Evolutionary conservation across 345 rosid species (phyloP), one percentile per base, ranked within the genome.

Genomic region (Hibiscus mutabilis): DNA sequence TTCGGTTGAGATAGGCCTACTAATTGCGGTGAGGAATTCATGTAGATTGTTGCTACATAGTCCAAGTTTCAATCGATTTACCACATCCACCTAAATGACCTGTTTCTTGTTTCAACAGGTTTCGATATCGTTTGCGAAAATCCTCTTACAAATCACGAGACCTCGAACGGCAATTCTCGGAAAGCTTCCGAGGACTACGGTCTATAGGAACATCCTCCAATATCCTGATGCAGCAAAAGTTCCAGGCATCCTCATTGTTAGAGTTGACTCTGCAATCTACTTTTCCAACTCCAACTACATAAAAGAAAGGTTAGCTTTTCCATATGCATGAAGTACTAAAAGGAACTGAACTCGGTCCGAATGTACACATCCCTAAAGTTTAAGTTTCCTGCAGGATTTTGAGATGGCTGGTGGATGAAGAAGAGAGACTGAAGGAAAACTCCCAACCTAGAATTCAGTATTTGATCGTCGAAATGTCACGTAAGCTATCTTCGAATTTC

Each of bases 231-330:
- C 97, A 25, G 67, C 86, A 0, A 86, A 84, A 79, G 78, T 88
- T 71, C 82, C 91, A 0, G 97, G 94, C 64, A 79, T 49, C 55
- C 22, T 88, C 79, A 87, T 84, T n/a, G 86, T 90, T 60, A 82
- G 97, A 76, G 94, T 92, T 75, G 97, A 92, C 69, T 88, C 97
- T 3, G 94, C 96, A 4, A 82, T 90, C 46, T 90, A 92, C 82
- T 92, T 92, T 77, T 88, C 96, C 72, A 92, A 92, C 64, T 90
- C 97, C 73, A 90, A 88, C 64, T 90, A 92, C 59, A 73, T 87
- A 14, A 86, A 78, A 60, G 97, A 92, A 75, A 86, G 97, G 97
- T 88, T 13, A 13, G 22, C 16, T 16, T 59, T 19, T 11, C 31
- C 85, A 65, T 21, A 51, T 51, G 5, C 56, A 15, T 16, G 56